A percentile compares a stretch with the other conserved stretches of the same genome.
phyloP scores from a whole-genome alignment of 805 yeast species.

The Spathaspora arborariae region DNA sequence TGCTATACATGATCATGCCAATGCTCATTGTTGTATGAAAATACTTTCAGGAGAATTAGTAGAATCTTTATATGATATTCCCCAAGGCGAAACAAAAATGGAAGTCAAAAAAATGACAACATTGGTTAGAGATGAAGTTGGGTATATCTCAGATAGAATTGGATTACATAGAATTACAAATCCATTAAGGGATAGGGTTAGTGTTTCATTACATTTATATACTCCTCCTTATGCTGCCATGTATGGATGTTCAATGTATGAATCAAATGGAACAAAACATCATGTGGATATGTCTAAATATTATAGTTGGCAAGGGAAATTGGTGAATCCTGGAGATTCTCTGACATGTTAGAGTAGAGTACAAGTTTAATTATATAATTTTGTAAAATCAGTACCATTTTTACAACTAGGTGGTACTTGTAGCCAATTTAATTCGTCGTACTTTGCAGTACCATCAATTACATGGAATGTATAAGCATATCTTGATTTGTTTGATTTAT shows the following conservation, averaged over 20 bases:
- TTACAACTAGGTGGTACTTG: slow-evolving; percentile 60
- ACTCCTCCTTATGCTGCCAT: slow-evolving; percentile 73
- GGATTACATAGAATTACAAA: slow-evolving; percentile 67
- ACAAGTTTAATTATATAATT: slow-evolving; percentile 25
- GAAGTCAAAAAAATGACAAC: slow-evolving; percentile 22
- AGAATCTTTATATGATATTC: slow-evolving; percentile 56
- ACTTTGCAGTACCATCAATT: slow-evolving; percentile 61
- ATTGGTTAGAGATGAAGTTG: slow-evolving; percentile 43
- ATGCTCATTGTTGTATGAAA: slow-evolving; percentile 75
- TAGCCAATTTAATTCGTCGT: slow-evolving; percentile 70
- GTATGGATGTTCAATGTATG: slow-evolving; percentile 52
- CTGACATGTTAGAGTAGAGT: slow-evolving; percentile 16
- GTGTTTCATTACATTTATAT: slow-evolving; percentile 67
- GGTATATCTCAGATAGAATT: slow-evolving; percentile 61
- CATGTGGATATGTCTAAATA: slow-evolving; percentile 58
- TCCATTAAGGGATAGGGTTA: slow-evolving; percentile 34
- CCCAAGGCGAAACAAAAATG: slow-evolving; percentile 29
- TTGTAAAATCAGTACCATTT: slow-evolving; percentile 62
- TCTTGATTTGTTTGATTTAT: slow-evolving; percentile 52
- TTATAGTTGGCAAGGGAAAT: slow-evolving; percentile 58
- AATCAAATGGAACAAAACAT: slow-evolving; percentile 46
- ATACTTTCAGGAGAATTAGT: slow-evolving; percentile 54
- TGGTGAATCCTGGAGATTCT: slow-evolving; percentile 22
- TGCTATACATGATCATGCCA: slow-evolving; percentile 70
- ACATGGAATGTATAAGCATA: slow-evolving; percentile 79